Evolutionary conservation across 768 basidiomycete species (phyloP).

Genomic region (Tubosaeta brunneosetosa): DNA sequence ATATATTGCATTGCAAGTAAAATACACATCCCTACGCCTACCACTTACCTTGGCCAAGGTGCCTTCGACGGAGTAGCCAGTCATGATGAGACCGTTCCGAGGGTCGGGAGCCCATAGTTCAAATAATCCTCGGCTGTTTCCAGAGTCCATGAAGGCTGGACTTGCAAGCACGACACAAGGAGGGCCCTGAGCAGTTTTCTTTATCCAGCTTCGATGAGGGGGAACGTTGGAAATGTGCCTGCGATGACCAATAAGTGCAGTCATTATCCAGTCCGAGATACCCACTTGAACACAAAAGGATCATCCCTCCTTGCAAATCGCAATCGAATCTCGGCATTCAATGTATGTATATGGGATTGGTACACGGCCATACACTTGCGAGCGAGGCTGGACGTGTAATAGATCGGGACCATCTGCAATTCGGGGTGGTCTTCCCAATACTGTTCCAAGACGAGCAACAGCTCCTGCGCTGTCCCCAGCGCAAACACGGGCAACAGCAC

Average conservation of each 20-base stretch:
- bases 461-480: constrained; percentile 89
- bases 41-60: constrained; percentile 88
- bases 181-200: constrained; percentile 85
- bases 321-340: constrained; percentile 88
- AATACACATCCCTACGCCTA: constrained; percentile 15
- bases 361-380: constrained; percentile 97
- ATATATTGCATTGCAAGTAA: constrained; percentile 10
- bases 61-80: constrained; percentile 96
- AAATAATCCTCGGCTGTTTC: constrained; percentile 85
- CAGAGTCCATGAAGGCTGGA: constrained; percentile 89
- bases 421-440: constrained; percentile 96
- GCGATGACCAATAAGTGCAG: not conserved
- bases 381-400: constrained; percentile 91
- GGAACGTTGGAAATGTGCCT: constrained; percentile 80
- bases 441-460: constrained; percentile 89
- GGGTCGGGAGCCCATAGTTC: constrained; percentile 95
- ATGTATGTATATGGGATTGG: constrained; percentile 93
- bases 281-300: constrained; percentile 96
- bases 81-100: constrained; percentile 89
- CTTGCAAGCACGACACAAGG: constrained; percentile 95
- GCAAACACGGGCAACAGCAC: constrained; percentile 95
- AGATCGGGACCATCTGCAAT: constrained; percentile 86
- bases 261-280: constrained; percentile 12
- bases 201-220: constrained; percentile 72
- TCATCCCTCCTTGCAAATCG: constrained; percentile 93